These are phyloP conservation scores for Pholiota molesta DNA, from an alignment of 768 basidiomycete genomes.

Conservation along the genomic window DNA sequence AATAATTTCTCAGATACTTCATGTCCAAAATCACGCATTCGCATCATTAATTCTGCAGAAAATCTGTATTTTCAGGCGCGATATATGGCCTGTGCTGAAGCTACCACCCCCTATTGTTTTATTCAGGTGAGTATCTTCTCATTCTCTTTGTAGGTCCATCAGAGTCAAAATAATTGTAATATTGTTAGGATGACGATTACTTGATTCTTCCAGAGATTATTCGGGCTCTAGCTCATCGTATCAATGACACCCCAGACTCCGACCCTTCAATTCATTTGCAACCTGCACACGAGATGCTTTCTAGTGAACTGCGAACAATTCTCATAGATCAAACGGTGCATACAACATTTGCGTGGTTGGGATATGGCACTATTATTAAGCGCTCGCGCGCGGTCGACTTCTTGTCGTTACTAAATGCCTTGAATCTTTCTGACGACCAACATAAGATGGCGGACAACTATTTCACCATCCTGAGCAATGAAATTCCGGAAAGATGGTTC, in stretches of 20 bases:
- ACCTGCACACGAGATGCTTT: conserved; percentile 64
- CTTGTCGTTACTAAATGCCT: conserved; percentile 44
- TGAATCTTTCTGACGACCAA: conserved; percentile 52
- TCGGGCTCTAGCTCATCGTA: conserved; percentile 46
- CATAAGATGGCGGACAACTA: conserved; percentile 74
- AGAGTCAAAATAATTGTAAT: conserved; percentile 5
- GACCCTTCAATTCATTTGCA: conserved; percentile 50
- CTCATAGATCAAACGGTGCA: conserved; percentile 40
- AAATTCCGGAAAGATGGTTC: conserved; percentile 62
- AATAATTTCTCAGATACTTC: conserved; percentile 45
- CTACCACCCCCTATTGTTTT: conserved; percentile 58
- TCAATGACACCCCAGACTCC: conserved; percentile 24
- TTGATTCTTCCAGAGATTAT: conserved; percentile 61
- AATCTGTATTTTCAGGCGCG: conserved; percentile 68
- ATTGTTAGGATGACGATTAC: conserved; percentile 67
- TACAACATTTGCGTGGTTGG: conserved; percentile 68
- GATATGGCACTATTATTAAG: conserved; percentile 60
- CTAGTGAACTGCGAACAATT: conserved; percentile 51
- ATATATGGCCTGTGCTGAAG: conserved; percentile 57
- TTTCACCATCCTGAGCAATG: conserved; percentile 60
- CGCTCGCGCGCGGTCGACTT: conserved; percentile 48
- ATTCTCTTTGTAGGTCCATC: conserved; percentile 2
- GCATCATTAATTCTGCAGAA: conserved; percentile 56
- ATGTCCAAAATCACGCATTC: conserved; percentile 47
- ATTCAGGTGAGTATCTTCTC: conserved; percentile 47